Conservation (phyloP, 768 basidiomycete genomes). For the Collybia mongolica region DNA sequence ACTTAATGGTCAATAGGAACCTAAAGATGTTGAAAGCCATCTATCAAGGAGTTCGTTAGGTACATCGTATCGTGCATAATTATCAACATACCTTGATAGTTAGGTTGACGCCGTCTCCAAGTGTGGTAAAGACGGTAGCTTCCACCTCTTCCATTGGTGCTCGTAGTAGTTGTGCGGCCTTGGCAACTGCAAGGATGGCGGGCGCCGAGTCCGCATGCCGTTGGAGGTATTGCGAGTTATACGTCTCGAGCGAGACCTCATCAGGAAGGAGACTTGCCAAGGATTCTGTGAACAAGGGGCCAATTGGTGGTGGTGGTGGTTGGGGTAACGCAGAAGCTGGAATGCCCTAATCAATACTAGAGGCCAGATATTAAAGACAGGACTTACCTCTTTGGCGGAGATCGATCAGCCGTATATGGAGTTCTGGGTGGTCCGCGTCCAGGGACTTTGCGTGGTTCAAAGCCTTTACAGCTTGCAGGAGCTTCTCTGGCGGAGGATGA, state of each 20-base stretch:
- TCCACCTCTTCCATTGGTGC: constrained; percentile 61
- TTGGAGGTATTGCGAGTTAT: constrained; percentile 78
- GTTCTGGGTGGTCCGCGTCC: constrained; percentile 55
- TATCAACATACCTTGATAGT: constrained; percentile 42
- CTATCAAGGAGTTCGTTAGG: constrained; percentile 30
- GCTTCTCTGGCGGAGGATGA: constrained; percentile 56
- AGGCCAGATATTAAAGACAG: neutral
- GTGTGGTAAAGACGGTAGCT: constrained; percentile 46
- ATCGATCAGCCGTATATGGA: constrained; percentile 72
- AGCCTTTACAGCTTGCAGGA: constrained; percentile 73
- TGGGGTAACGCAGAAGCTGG: constrained; percentile 46
- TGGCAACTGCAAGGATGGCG: constrained; percentile 65
- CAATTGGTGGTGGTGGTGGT: constrained; percentile 43
- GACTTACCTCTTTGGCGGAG: constrained; percentile 53
- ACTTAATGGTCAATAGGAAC: constrained; percentile 50
- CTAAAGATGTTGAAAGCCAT: constrained; percentile 45
- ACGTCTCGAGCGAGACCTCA: constrained; percentile 57
- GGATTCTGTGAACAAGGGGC: constrained; percentile 45
- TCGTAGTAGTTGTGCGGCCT: constrained; percentile 46
- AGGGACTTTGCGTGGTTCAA: constrained; percentile 56
- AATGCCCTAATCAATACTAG: neutral
- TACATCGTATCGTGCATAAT: neutral
- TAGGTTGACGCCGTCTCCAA: constrained; percentile 41
- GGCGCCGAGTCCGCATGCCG: constrained; percentile 45
- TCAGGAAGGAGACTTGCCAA: constrained; percentile 54